These are phyloP conservation scores for Nemania diffusa DNA, from an alignment of 2,329 filamentous ascomycete genomes.

Conservation along the genomic window DNA sequence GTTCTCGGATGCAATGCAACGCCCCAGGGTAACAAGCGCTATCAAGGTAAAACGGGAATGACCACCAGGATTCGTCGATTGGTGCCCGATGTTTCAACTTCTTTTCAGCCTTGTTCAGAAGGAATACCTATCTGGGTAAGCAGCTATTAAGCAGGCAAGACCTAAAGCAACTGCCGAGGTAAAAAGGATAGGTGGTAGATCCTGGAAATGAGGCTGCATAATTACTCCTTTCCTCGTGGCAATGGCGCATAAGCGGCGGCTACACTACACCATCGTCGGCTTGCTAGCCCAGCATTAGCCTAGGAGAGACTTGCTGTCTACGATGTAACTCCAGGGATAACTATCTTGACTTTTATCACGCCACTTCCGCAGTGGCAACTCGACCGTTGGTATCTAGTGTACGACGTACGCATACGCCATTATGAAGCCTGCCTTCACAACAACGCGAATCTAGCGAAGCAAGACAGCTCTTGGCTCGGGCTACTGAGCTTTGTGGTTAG, in stretches of 20 bases:
- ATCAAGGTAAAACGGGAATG: conserved; percentile 22
- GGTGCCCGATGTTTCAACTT: conserved; percentile 18
- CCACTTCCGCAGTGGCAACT: conserved; percentile 9
- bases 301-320: conserved; percentile 5
- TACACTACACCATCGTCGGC: conserved; percentile 11
- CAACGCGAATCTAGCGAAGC: background rate
- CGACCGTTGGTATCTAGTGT: conserved; percentile 8
- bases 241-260: conserved; percentile 28
- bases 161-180: conserved; percentile 7
- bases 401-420: conserved; percentile 5
- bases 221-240: conserved; percentile 32
- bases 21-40: conserved; percentile 11
- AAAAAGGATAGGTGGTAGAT: conserved; percentile 29
- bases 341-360: background rate
- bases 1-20: conserved; percentile 34
- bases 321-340: conserved; percentile 26
- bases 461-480: background rate
- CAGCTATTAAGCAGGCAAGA: conserved; percentile 12
- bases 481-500: background rate
- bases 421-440: background rate
- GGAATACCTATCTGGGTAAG: background rate
- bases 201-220: conserved; percentile 34
- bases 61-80: conserved; percentile 25
- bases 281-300: conserved; percentile 26
- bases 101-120: conserved; percentile 29